Base-by-base conservation (phyloP, 371 early-diverging fungal species). In the Mucor circinelloides region DNA sequence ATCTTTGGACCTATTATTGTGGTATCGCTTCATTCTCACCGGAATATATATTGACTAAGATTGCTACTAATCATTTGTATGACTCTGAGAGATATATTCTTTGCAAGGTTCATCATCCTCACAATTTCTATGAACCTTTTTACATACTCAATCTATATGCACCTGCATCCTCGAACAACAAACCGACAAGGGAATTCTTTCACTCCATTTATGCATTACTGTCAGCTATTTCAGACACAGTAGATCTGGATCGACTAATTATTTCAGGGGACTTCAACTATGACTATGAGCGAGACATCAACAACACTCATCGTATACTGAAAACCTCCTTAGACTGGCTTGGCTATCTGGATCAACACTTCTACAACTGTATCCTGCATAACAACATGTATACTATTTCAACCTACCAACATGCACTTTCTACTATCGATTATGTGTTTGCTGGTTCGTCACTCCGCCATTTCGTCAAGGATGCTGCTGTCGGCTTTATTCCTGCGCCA, bases 211-310 rank as follows among this genome's bases (percentile, higher is more conserved):
- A 25, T 2, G 9, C 13, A 13, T 28, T 54, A 23, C 54, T 60
- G 1, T 38, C 23, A 19, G 15, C 23, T 7, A 4, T 40, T 15
- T 9, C 34, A 2, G 56, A 56, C 1, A 42, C 19, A n/a, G 30
- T 64, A 9, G 38, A 55, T 17, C 1, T 56, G 13, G 19, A 44
- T 5, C 60, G 46, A 4, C 32, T 60, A n/a, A 15, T 46, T 28
- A 60, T 60, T 31, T 23, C 57, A 56, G 64, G 57, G 12, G 44
- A 56, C 13, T 64, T 64, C 38, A 64, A 57, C 21, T 56, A 64
- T 56, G 36, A 23, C 3, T 55, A 55, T 28, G 15, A 9, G 7
- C 34, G 38, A 25, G 63, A 63, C 17, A 60, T 60, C 27, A 2
- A 23, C 9, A 54, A 48, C 19, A 48, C 10, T 23, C 4, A n/a